Base-by-base conservation (phyloP, 352 stramenopile species). In the Globisporangium cystogenes region DNA sequence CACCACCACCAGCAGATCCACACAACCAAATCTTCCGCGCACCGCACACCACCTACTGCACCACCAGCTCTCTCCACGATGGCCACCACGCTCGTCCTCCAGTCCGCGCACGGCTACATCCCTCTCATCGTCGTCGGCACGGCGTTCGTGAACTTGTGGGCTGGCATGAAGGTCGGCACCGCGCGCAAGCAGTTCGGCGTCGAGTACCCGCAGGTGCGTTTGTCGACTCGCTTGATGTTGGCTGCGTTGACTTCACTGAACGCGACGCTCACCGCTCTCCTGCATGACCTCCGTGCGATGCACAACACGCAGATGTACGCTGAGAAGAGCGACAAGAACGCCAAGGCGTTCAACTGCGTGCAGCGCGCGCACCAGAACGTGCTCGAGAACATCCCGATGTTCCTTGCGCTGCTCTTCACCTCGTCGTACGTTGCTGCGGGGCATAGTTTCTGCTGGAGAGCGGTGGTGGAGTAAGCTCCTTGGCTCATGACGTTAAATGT, bases 351-450 rank as follows among this genome's bases (percentile, higher is more conserved):
- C 67, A 98, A 97, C 74, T 95, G 86, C 53, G 68, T 97, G 51
- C 92, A 97, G 67, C 75, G 91, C 43, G 83, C 75, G 24, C 90
- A 98, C 72, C 92, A 98, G 65, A 95, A 98, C 59, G 67, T 96
- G 42, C 69, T 97, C 43, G 90, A 97, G 69, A 96, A 93, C 50
- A 76, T 90, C 44, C 82, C 86, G 2, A 51, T 75, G 1, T 91
- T 86, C 50, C 59, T 91, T 23, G 51, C 55, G 0, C 51, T 90
- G 48, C 64, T 87, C 20, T 46, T 84, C 44, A 75, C 74, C 11
- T 87, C 75, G 12, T 49, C 67, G 75, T 88, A 76, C 35, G 77
- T 79, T 23, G 39, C 5, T n/a, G 41, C 14, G 6, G n/a, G n/a
- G n/a, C n/a, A n/a, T n/a, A n/a, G n/a, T n/a, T 21, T 42, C 15